A percentile compares a stretch with the other conserved stretches of the same genome.
These are phyloP conservation scores for Teratosphaeria zuluensis DNA, from an alignment of 2,329 filamentous ascomycete genomes.

Conservation along the genomic window DNA sequence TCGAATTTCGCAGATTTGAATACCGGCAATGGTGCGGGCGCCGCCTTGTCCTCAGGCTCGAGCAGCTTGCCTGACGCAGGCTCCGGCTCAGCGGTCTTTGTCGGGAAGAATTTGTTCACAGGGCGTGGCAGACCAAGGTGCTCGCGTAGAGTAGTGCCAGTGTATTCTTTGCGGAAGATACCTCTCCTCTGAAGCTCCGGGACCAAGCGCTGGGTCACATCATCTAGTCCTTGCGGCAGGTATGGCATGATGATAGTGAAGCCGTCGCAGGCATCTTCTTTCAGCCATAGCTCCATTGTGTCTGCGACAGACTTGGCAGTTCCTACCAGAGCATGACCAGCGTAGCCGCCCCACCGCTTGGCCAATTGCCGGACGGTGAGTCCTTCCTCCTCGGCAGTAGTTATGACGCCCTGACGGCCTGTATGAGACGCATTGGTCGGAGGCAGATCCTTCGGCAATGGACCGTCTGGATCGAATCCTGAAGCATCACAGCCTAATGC, in stretches of 20 bases:
- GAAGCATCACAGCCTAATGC: conserved; percentile 15
- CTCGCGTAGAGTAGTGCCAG: conserved; percentile 14
- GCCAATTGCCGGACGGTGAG: conserved; percentile 17
- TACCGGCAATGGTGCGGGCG: background rate
- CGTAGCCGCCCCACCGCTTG: conserved; percentile 15
- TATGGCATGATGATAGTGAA: conserved; percentile 18
- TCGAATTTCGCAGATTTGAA: background rate
- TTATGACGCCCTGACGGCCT: conserved; percentile 10
- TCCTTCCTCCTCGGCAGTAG: conserved; percentile 12
- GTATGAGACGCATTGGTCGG: conserved; percentile 16
- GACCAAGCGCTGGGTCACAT: conserved; percentile 14
- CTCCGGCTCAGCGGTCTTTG: background rate
- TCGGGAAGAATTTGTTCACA: conserved; percentile 14
- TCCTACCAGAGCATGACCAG: conserved; percentile 14
- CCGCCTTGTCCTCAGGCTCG: background rate
- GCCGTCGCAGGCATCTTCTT: conserved; percentile 15
- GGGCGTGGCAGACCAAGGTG: conserved; percentile 17
- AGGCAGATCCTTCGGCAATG: conserved; percentile 14
- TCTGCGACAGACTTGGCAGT: conserved; percentile 13
- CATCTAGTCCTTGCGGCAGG: conserved; percentile 16
- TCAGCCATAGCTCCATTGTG: conserved; percentile 15
- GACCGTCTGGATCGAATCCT: conserved; percentile 10
- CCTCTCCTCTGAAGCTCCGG: conserved; percentile 15
- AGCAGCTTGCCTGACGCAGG: background rate
- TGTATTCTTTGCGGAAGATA: conserved; percentile 15